These are phyloP conservation scores for Xerocomus brunneocitrinus DNA, from an alignment of 768 basidiomycete genomes.

Conservation along the genomic window DNA sequence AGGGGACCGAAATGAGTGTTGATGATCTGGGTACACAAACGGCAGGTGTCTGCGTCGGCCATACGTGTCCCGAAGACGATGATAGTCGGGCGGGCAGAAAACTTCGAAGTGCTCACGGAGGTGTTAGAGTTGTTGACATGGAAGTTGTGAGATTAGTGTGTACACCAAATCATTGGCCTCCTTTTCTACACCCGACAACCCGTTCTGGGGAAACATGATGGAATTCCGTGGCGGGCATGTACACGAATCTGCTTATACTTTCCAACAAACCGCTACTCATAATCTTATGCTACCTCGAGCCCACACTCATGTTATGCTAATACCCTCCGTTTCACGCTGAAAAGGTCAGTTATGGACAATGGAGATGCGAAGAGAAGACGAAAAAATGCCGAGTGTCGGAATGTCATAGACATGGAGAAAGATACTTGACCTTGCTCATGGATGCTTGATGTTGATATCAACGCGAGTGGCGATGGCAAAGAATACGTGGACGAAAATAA, in stretches of 20 bases:
- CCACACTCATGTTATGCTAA: constrained; percentile 1
- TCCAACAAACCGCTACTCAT: neutral
- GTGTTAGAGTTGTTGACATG: constrained; percentile 12
- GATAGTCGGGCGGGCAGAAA: neutral
- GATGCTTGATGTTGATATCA: constrained; percentile 11
- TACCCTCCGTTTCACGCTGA: constrained; percentile 17
- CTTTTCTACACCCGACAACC: constrained; percentile 3
- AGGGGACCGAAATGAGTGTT: constrained; percentile 62
- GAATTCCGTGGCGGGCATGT: neutral
- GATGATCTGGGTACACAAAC: constrained; percentile 59
- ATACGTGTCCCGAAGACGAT: constrained; percentile 32
- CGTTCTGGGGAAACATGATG: neutral
- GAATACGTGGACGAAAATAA: constrained; percentile 15
- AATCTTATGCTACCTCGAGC: neutral
- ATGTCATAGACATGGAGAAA: constrained; percentile 9
- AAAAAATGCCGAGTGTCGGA: neutral
- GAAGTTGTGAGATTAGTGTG: neutral
- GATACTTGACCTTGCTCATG: constrained; percentile 28
- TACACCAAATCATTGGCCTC: constrained; percentile 1
- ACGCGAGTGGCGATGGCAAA: constrained; percentile 1
- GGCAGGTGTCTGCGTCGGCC: constrained; percentile 61
- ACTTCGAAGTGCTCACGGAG: neutral
- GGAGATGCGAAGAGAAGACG: constrained; percentile 1
- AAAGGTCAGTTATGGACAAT: constrained; percentile 28
- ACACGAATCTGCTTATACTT: constrained; percentile 10